Conservation (phyloP, 108 stramenopile genomes). For the Nitzschia putrida region DNA sequence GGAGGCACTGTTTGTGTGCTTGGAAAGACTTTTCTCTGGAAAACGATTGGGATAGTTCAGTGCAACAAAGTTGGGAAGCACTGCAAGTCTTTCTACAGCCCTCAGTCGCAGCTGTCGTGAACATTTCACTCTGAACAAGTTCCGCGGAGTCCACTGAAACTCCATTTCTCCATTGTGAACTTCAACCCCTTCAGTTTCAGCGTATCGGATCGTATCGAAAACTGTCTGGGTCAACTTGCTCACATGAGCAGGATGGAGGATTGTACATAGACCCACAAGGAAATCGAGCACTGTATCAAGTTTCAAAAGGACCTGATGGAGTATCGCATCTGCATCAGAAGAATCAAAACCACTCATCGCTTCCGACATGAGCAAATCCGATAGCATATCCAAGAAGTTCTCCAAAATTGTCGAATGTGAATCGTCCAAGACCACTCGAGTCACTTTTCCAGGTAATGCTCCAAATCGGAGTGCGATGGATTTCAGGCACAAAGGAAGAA, state of each 20-base stretch:
- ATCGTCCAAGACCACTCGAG: conserved; percentile 59
- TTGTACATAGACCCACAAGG: conserved; percentile 61
- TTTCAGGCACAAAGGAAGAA: conserved; percentile 79
- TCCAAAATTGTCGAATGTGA: conserved; percentile 64
- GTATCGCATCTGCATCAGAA: conserved; percentile 41
- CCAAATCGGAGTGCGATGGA: conserved; percentile 65
- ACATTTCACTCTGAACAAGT: conserved; percentile 44
- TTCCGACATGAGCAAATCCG: conserved; percentile 60
- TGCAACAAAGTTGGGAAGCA: conserved; percentile 64
- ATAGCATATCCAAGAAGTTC: conserved; percentile 68
- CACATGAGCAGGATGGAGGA: conserved; percentile 78
- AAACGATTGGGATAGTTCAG: conserved; percentile 77
- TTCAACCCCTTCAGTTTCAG: conserved; percentile 40
- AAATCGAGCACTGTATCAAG: conserved; percentile 63
- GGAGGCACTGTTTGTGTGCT: conserved; percentile 9
- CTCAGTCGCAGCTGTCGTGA: conserved; percentile 71
- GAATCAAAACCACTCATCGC: conserved; percentile 36
- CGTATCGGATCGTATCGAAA: conserved; percentile 59
- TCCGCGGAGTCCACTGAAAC: conserved; percentile 43
- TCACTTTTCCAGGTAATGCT: background rate
- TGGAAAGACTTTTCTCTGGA: background rate
- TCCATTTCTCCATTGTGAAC: background rate
- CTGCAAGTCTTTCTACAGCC: conserved; percentile 68
- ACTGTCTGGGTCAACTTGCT: conserved; percentile 49
- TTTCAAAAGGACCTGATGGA: conserved; percentile 39